A percentile compares a stretch with the other conserved stretches of the same genome.
These are phyloP conservation scores for Miscanthus lutarioriparius DNA, from an alignment of 176 grass and related monocot genomes.

Conservation along the genomic window DNA sequence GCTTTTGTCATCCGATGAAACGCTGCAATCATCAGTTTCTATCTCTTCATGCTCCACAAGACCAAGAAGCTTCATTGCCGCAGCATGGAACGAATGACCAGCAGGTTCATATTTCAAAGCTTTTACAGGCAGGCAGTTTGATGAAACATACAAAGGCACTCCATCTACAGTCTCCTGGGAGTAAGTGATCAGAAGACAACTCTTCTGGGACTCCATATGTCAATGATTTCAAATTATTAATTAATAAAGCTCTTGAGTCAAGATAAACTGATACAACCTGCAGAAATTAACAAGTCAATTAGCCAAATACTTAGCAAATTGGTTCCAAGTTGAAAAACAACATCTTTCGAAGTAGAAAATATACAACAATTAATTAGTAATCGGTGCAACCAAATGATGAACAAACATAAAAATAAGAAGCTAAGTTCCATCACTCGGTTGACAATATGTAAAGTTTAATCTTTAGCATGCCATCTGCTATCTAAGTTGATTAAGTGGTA, in stretches of 20 bases:
- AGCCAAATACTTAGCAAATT: not conserved
- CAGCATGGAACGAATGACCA: conserved; percentile 89
- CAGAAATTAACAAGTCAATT: conserved; percentile 5
- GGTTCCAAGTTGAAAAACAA: not conserved
- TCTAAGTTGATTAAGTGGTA: not conserved
- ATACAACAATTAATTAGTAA: not conserved
- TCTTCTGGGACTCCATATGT: conserved; percentile 48
- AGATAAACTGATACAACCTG: conserved; percentile 32
- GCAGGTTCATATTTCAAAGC: conserved; percentile 81
- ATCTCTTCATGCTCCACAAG: conserved; percentile 66
- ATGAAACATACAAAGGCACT: conserved; percentile 65
- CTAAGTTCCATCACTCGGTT: too few species aligned
- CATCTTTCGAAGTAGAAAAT: not conserved
- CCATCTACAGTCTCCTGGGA: conserved; percentile 70
- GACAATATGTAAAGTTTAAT: too few species aligned
- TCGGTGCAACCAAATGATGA: too few species aligned
- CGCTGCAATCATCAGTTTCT: conserved; percentile 68
- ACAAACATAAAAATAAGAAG: too few species aligned
- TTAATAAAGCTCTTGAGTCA: not conserved
- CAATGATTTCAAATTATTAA: not conserved
- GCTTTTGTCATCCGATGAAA: conserved; percentile 79
- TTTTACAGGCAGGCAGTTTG: conserved; percentile 84
- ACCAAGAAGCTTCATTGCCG: conserved; percentile 64
- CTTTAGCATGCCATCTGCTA: not conserved
- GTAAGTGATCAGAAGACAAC: conserved; percentile 67